Conservation (phyloP, 1,284 basidiomycete species). For the Vanrija sp. region DNA sequence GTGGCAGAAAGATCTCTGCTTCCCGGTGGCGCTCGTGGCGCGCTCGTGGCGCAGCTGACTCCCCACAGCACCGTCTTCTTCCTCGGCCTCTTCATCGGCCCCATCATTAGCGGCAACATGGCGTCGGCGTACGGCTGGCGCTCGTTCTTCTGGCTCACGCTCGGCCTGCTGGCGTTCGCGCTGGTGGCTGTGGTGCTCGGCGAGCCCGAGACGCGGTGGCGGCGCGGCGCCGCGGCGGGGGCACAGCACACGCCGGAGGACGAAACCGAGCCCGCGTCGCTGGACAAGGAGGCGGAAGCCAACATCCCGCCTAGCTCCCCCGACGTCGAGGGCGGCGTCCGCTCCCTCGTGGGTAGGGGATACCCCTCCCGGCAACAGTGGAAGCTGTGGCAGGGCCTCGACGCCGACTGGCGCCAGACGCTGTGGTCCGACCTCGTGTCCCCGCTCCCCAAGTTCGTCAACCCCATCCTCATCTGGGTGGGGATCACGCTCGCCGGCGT, state of each 20-base stretch:
- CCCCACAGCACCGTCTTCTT: conserved; percentile 6
- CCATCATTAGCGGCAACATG: conserved; percentile 12
- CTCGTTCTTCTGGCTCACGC: conserved; percentile 10
- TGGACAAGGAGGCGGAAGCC: neutral
- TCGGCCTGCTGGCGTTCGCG: conserved; percentile 4
- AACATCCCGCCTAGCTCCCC: neutral
- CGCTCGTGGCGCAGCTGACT: no score
- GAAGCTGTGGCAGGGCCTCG: conserved; percentile 11
- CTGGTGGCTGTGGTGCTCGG: conserved; percentile 3
- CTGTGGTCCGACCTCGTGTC: conserved; percentile 10
- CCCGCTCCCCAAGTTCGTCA: conserved; percentile 13
- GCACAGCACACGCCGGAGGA: neutral
- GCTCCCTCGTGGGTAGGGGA: neutral
- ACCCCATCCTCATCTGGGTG: conserved; percentile 17
- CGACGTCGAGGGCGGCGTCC: neutral
- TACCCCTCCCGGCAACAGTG: conserved; percentile 3
- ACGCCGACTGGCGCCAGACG: conserved; percentile 9
- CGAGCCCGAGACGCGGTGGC: conserved; percentile 11
- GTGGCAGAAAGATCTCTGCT: no score
- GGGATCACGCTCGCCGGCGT: conserved; percentile 4
- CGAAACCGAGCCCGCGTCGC: neutral
- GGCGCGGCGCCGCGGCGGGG: neutral
- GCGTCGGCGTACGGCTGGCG: conserved; percentile 8
- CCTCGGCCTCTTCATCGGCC: conserved; percentile 15
- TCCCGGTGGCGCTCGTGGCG: no score